These are phyloP conservation scores for Dioscorea dumetorum DNA, from an alignment of 106 monocot species.

Conservation along the genomic window DNA sequence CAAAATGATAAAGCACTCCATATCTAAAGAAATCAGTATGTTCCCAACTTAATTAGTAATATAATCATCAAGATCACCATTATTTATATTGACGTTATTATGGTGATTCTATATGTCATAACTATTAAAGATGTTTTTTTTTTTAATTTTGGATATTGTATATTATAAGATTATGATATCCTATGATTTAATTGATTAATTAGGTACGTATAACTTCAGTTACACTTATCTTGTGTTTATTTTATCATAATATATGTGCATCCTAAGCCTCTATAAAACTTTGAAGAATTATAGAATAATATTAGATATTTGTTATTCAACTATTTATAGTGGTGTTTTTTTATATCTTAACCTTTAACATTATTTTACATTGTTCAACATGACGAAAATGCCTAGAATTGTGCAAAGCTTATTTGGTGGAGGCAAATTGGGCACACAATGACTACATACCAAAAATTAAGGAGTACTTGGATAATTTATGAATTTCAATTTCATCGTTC, in stretches of 20 bases:
- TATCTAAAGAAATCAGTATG: conserved; percentile 7
- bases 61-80: background rate
- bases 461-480: conserved; percentile 21
- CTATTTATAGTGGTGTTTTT: too few species aligned
- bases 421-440: conserved; percentile 25
- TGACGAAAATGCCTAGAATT: background rate
- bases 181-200: too few species aligned
- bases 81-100: background rate
- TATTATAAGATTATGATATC: too few species aligned
- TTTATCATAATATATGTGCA: too few species aligned
- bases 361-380: background rate
- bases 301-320: too few species aligned
- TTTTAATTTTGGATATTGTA: background rate
- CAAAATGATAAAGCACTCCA: background rate
- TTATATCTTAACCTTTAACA: background rate
- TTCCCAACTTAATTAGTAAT: background rate
- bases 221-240: too few species aligned
- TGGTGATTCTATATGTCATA: too few species aligned
- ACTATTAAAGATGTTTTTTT: too few species aligned
- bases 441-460: conserved; percentile 13
- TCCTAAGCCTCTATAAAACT: too few species aligned
- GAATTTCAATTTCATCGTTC: conserved; percentile 4
- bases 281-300: too few species aligned
- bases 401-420: conserved; percentile 15
- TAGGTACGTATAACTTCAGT: too few species aligned